Conservation (phyloP, 164 flowering plant species). For the Tetracentron sinense region DNA sequence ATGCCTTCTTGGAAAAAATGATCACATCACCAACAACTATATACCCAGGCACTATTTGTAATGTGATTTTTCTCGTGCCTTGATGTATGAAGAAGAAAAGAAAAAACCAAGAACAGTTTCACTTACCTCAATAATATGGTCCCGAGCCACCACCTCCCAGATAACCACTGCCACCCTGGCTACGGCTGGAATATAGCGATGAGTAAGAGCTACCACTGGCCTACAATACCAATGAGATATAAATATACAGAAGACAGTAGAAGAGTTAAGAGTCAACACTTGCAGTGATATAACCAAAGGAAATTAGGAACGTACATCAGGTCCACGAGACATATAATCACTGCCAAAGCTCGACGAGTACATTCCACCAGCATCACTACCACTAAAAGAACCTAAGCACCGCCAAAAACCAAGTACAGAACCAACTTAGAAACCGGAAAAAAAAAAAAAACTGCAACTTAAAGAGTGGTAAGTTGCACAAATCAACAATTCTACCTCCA, state of each 20-base stretch:
- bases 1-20: conserved; percentile 14
- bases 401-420: conserved; percentile 1
- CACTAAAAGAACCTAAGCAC: conserved; percentile 61
- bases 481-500: conserved; percentile 38
- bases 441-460: background rate
- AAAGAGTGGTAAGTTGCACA: background rate
- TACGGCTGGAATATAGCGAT: conserved; percentile 73
- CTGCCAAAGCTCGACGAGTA: conserved; percentile 74
- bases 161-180: conserved; percentile 68
- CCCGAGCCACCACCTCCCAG: conserved; percentile 69
- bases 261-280: background rate
- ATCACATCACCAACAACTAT: background rate
- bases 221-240: conserved; percentile 29
- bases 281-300: background rate
- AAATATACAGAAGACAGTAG: background rate
- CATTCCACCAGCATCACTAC: conserved; percentile 71
- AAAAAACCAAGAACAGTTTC: background rate
- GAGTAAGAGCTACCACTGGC: conserved; percentile 86
- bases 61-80: background rate
- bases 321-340: conserved; percentile 73
- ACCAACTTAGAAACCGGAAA: no score
- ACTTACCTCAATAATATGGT: conserved; percentile 81
- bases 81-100: background rate
- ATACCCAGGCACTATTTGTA: background rate
- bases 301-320: conserved; percentile 52